phyloP scores from a whole-genome alignment of 2,329 filamentous ascomycete genomes.

The Aspergillus luchuensis region DNA sequence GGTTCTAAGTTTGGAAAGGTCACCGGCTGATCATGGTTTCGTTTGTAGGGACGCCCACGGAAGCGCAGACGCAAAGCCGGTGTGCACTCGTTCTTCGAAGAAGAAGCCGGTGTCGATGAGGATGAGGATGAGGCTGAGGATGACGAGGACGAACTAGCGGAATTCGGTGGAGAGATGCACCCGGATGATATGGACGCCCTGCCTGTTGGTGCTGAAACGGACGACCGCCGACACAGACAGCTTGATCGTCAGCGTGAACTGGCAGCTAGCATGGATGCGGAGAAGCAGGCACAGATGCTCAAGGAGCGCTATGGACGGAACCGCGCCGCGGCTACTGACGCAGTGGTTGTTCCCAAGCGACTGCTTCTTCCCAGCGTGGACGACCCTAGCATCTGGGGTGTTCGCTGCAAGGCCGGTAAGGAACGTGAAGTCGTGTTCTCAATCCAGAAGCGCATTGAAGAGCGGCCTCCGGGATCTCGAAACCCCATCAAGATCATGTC shows the following conservation, averaged over 20 bases:
- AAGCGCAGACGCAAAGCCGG: constrained; percentile 76
- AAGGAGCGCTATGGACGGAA: constrained; percentile 86
- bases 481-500: constrained; percentile 82
- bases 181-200: constrained; percentile 83
- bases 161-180: constrained; percentile 86
- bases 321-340: constrained; percentile 67
- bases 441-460: constrained; percentile 85
- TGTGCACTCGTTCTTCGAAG: constrained; percentile 89
- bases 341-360: constrained; percentile 78
- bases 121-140: constrained; percentile 87
- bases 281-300: constrained; percentile 85
- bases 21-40: constrained; percentile 17
- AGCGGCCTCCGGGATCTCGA: constrained; percentile 70
- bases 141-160: constrained; percentile 82
- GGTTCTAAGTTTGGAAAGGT: constrained; percentile 29
- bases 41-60: constrained; percentile 64
- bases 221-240: constrained; percentile 90
- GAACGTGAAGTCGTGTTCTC: constrained; percentile 87
- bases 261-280: constrained; percentile 84
- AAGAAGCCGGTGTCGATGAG: constrained; percentile 95
- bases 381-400: constrained; percentile 93
- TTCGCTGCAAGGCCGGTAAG: constrained; percentile 92
- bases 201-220: constrained; percentile 72
- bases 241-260: constrained; percentile 89
- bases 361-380: constrained; percentile 89